phyloP scores from a whole-genome alignment of 2,329 filamentous ascomycete species.

The Cytospora schulzeri region DNA sequence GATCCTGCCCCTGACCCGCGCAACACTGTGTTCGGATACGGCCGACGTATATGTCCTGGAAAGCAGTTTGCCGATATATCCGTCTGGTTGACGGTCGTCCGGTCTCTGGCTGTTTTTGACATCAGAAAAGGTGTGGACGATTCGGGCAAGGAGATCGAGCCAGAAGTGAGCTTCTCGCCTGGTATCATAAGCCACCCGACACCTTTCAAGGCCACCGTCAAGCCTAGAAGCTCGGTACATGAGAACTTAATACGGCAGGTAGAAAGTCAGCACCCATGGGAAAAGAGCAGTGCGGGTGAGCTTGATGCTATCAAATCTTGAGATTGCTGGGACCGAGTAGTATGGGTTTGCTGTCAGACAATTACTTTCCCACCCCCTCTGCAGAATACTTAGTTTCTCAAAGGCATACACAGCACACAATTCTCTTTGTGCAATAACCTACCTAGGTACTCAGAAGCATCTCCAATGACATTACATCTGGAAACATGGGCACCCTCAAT shows the following conservation, averaged over 20 bases:
- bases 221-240: conserved; percentile 32
- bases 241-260: conserved; percentile 33
- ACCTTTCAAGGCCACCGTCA: conserved; percentile 32
- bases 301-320: conserved; percentile 1
- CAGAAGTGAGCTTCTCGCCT: conserved; percentile 26
- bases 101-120: conserved; percentile 45
- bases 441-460: background rate
- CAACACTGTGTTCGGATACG: conserved; percentile 26
- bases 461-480: background rate
- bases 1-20: conserved; percentile 18
- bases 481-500: background rate
- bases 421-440: no score
- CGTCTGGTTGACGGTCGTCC: conserved; percentile 33
- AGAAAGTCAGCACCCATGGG: conserved; percentile 31
- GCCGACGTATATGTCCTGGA: conserved; percentile 27
- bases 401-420: no score
- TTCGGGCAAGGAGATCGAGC: conserved; percentile 38
- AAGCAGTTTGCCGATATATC: conserved; percentile 26
- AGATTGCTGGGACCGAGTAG: background rate
- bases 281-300: conserved; percentile 25
- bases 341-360: background rate
- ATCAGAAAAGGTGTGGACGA: conserved; percentile 43
- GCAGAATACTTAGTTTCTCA: no score
- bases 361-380: background rate
- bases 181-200: conserved; percentile 33